These are phyloP conservation scores for Asterionellopsis glacialis DNA, from an alignment of 108 stramenopile genomes.

Conservation along the genomic window DNA sequence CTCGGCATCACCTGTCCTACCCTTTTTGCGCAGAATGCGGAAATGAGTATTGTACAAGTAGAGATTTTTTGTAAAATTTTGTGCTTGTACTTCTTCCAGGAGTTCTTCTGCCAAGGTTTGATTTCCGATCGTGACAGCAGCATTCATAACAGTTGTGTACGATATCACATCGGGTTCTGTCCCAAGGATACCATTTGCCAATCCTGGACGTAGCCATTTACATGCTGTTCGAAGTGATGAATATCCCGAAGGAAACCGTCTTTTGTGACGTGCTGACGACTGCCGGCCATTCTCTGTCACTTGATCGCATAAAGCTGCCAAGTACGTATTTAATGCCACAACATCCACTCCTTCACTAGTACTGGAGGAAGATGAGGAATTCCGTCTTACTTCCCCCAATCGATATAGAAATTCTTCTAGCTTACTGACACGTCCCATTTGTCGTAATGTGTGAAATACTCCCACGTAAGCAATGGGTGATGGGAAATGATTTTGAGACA, in stretches of 20 bases:
- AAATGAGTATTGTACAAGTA: constrained; percentile 69
- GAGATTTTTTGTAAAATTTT: constrained; percentile 35
- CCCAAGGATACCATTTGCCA: constrained; percentile 17
- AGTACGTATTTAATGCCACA: constrained; percentile 68
- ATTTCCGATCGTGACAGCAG: constrained; percentile 51
- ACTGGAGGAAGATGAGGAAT: background rate
- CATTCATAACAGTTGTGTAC: constrained; percentile 50
- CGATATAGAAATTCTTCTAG: constrained; percentile 30
- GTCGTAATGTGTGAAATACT: constrained; percentile 34
- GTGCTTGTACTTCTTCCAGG: constrained; percentile 33
- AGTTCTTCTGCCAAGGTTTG: constrained; percentile 28
- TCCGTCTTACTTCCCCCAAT: constrained; percentile 13
- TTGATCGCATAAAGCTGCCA: constrained; percentile 59
- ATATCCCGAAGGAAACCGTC: background rate
- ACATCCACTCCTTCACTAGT: constrained; percentile 16
- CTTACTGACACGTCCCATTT: constrained; percentile 27
- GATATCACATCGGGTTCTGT: constrained; percentile 44
- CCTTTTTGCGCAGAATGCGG: constrained; percentile 17
- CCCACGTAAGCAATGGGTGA: constrained; percentile 42
- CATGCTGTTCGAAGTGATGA: constrained; percentile 24
- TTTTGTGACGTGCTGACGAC: constrained; percentile 3
- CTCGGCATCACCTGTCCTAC: constrained; percentile 9
- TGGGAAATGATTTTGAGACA: constrained; percentile 29
- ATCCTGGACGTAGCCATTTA: constrained; percentile 23
- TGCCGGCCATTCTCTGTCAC: constrained; percentile 5